Evolutionary conservation across 2,329 filamentous ascomycete genomes (phyloP), one percentile per base, ranked within the genome.

Genomic region (Ophiostoma himal-ulmi): DNA sequence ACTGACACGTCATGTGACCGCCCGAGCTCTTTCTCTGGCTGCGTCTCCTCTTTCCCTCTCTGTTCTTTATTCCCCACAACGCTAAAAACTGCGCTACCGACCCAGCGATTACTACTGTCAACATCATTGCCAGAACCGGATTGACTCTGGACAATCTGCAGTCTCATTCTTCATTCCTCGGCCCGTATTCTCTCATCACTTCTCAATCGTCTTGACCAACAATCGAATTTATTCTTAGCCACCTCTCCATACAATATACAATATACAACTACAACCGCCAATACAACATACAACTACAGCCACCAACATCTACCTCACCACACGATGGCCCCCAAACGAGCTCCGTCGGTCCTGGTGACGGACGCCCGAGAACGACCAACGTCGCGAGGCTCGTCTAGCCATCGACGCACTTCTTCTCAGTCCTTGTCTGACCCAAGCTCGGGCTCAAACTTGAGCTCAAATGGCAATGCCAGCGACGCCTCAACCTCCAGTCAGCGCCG

Each of bases 261-360:
- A 17, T 20, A 48, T 48, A 11, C n/a, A 34, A n/a, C n/a, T 36
- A 64, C 60, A n/a, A 8, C 17, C 13, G n/a, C 60, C 10, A 34
- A 36, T 2, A 36, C 10, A 34, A 36, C 0, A 36, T 34, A 39
- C 37, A 37, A 70, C 26, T 30, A 60, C 30, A n/a, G n/a, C 54
- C 11, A 60, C 54, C 39, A 13, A 17, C 39, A 17, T 13, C 39
- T 44, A 17, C 30, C 30, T 60, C n/a, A 57, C n/a, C 14, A 7
- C 11, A 65, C 36, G 17, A 74, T 74, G 73, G 80, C 81, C 34
- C 76, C 77, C 69, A 88, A 88, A 77, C 82, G 86, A 76, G 83
- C 85, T 20, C 85, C 85, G n/a, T 88, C 87, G 69, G 86, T 88
- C 72, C 80, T 89, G 78, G 87, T 88, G 74, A 88, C 85, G 64